Evolutionary conservation across 139 green algal genomes (phyloP), one percentile per base, ranked within the genome.

Genomic region (Volvox africanus): DNA sequence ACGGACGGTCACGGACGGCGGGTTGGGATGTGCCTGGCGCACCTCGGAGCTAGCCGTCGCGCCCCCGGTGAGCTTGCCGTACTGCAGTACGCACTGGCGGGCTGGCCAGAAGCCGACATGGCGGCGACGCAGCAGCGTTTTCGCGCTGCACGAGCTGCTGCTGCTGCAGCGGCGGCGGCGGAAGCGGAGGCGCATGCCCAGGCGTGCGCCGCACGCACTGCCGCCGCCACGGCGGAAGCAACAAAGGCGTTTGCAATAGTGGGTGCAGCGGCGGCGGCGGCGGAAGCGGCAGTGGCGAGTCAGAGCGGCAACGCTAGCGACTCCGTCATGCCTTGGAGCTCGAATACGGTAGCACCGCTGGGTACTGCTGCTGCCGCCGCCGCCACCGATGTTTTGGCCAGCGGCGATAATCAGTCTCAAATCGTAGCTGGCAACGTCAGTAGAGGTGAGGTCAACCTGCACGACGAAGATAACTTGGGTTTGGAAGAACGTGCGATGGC

Each of bases 41-140:
- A 83, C 73, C 73, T 90, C 11, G 86, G 86, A 18, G 71, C 86
- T 37, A 90, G 86, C 50, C 86, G 86, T 28, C 86, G 86, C 0
- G 20, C 73, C 6, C 86, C 86, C 2, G 86, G 86, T 1, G 86
- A 90, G 86, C 28, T 84, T 18, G 86, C 86, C 26, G 73, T 83
- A 18, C 21, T 90, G 86, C 50, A 83, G 71, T 28, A 81, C 22
- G 86, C 86, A 19, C 73, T 84, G 44, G 13, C 0, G 6, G 71
- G 86, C 73, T 90, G 86, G 86, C 86, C 73, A 0, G 55, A 90
- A n/a, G 71, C 73, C 9, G 86, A 35, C 35, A 44, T 62, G 69
- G 73, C 21, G 73, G 86, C 71, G 50, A 44, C 86, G n/a, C 71
- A 90, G 86, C 50, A 75, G 69, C 37, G 37, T 44, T 89, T 89